Evolutionary conservation across 2,329 filamentous ascomycete species (phyloP).

Genomic region (Colletotrichum cereale): DNA sequence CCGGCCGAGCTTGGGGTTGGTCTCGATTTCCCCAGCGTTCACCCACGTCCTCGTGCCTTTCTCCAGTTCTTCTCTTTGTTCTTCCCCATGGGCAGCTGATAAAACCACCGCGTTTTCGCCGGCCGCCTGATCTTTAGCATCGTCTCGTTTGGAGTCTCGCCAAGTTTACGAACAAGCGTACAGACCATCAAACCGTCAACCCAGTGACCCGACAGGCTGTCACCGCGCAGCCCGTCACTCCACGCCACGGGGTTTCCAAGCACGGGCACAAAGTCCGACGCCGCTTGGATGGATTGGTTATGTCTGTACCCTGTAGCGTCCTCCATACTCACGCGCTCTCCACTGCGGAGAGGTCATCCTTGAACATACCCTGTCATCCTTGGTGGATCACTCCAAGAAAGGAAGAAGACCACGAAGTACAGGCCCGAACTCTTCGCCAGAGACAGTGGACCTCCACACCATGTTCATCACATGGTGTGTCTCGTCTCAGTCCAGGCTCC

Average conservation of each 20-base stretch:
- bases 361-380: constrained; percentile 15
- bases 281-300: constrained; percentile 29
- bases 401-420: background rate
- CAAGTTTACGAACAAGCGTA: constrained; percentile 16
- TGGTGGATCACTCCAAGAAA: background rate
- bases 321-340: constrained; percentile 16
- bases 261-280: constrained; percentile 14
- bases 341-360: constrained; percentile 33
- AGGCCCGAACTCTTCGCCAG: background rate
- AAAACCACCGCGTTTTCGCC: constrained; percentile 35
- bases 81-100: constrained; percentile 38
- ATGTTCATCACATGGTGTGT: constrained; percentile 20
- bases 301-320: background rate
- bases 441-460: constrained; percentile 21
- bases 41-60: constrained; percentile 7
- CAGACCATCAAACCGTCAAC: constrained; percentile 9
- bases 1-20: constrained; percentile 34
- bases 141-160: constrained; percentile 7
- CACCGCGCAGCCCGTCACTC: constrained; percentile 19
- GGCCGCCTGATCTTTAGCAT: constrained; percentile 20
- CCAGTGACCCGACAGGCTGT: constrained; percentile 1
- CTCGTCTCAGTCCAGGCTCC: constrained; percentile 12
- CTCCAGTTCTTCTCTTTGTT: constrained; percentile 31
- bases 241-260: constrained; percentile 34
- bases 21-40: constrained; percentile 15